Conservation (phyloP, 495 filamentous ascomycete genomes). For the Aspergillus panamensis region DNA sequence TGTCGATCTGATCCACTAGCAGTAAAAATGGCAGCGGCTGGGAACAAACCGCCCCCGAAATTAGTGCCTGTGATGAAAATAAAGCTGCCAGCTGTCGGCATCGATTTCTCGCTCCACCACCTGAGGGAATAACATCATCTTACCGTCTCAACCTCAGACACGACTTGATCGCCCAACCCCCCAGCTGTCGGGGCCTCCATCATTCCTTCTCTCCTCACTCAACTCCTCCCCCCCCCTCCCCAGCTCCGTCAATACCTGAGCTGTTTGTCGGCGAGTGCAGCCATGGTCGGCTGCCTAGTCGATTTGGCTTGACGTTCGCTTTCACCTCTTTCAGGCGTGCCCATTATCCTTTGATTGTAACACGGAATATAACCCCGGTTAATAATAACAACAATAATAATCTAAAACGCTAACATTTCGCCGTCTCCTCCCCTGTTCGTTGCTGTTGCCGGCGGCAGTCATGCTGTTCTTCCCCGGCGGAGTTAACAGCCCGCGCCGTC, state of each 20-base stretch:
- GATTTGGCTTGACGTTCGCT: slow-evolving; percentile 7
- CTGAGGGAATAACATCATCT: background rate
- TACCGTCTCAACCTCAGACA: background rate
- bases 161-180: background rate
- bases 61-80: background rate
- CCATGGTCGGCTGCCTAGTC: slow-evolving; percentile 14
- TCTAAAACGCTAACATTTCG: background rate
- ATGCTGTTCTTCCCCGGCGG: slow-evolving; percentile 43
- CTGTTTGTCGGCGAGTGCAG: slow-evolving; percentile 11
- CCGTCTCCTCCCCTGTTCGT: background rate
- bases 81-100: slow-evolving; percentile 15
- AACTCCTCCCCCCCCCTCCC: background rate
- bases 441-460: slow-evolving; percentile 12
- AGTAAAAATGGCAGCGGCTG: too few species aligned
- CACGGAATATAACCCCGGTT: background rate
- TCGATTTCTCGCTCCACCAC: background rate
- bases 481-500: slow-evolving; percentile 39
- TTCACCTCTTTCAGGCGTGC: background rate
- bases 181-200: background rate
- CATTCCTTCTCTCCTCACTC: background rate
- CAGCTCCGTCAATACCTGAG: background rate
- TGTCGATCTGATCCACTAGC: slow-evolving; percentile 11
- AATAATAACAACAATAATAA: background rate
- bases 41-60: background rate
- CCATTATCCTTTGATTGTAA: slow-evolving; percentile 1